Evolutionary conservation across 345 rosid species (phyloP).

Genomic region (Lepidium sativum): DNA sequence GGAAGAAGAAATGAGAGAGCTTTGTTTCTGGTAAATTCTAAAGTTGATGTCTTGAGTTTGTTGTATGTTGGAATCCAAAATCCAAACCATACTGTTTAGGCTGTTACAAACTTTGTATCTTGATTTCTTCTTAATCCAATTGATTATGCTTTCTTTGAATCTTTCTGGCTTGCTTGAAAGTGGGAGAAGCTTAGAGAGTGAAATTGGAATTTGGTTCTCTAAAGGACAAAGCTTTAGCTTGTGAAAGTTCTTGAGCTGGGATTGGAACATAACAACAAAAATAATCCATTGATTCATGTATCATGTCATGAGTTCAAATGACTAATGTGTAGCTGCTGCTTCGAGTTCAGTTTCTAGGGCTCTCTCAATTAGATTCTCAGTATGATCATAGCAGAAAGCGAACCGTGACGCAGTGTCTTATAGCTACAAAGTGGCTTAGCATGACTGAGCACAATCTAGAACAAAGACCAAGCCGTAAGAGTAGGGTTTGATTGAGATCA

Average conservation of each 20-base stretch:
- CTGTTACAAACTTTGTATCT: constrained; percentile 2
- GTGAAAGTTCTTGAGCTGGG: background rate
- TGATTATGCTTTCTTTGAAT: background rate
- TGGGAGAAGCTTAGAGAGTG: background rate
- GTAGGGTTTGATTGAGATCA: too few species aligned
- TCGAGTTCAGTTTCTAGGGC: background rate
- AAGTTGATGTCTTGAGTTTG: background rate
- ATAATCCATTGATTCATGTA: too few species aligned
- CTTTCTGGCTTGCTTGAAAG: background rate
- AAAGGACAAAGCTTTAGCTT: background rate
- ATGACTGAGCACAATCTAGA: too few species aligned
- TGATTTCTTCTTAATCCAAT: background rate
- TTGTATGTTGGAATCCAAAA: background rate
- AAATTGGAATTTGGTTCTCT: background rate
- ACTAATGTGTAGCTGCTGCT: background rate
- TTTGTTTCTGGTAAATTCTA: background rate
- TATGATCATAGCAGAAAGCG: background rate
- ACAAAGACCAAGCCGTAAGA: too few species aligned
- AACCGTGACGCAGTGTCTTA: background rate
- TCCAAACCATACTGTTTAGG: background rate
- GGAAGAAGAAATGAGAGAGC: constrained; percentile 34
- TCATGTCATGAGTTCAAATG: background rate
- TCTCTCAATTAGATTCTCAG: background rate
- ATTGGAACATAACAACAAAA: too few species aligned
- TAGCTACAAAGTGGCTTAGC: background rate